Conservation (phyloP, 306 rosid species). For the Myrica gale region DNA sequence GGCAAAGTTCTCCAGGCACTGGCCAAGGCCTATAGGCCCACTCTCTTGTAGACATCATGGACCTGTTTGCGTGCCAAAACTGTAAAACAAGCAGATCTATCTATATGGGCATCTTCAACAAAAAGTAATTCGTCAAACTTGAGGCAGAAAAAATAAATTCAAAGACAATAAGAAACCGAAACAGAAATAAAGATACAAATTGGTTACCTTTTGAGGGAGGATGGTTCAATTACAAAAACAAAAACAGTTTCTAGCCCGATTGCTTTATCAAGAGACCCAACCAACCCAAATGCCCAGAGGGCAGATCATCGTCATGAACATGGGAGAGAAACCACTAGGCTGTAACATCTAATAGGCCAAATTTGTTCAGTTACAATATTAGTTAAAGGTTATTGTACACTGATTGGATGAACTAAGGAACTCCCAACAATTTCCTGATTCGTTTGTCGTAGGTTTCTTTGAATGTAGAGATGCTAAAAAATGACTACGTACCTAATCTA, state of each 20-base stretch:
- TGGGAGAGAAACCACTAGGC: conserved; percentile 35
- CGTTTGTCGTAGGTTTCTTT: conserved; percentile 52
- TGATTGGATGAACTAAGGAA: conserved; percentile 59
- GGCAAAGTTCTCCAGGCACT: conserved; percentile 9
- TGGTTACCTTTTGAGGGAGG: conserved; percentile 31
- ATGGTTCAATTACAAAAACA: conserved; percentile 28
- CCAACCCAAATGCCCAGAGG: conserved; percentile 28
- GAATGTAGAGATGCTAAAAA: conserved; percentile 68
- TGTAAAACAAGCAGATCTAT: not conserved
- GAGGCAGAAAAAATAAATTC: not conserved
- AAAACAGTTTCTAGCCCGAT: conserved; percentile 5
- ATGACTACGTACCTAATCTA: conserved; percentile 73
- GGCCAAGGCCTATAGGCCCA: conserved; percentile 8
- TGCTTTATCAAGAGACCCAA: conserved; percentile 11
- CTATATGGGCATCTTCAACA: not conserved
- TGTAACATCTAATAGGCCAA: conserved; percentile 46
- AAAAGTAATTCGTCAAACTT: not conserved
- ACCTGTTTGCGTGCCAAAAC: not conserved
- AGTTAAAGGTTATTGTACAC: conserved; percentile 71
- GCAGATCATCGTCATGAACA: conserved; percentile 25
- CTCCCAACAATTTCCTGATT: conserved; percentile 64
- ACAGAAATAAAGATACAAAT: conserved; percentile 7
- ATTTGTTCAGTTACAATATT: conserved; percentile 55
- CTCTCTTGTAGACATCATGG: not conserved
- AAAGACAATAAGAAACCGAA: not conserved